Evolutionary conservation across 2,329 filamentous ascomycete genomes (phyloP), one percentile per base, ranked within the genome.

Genomic region (Sporothrix schenckii): DNA sequence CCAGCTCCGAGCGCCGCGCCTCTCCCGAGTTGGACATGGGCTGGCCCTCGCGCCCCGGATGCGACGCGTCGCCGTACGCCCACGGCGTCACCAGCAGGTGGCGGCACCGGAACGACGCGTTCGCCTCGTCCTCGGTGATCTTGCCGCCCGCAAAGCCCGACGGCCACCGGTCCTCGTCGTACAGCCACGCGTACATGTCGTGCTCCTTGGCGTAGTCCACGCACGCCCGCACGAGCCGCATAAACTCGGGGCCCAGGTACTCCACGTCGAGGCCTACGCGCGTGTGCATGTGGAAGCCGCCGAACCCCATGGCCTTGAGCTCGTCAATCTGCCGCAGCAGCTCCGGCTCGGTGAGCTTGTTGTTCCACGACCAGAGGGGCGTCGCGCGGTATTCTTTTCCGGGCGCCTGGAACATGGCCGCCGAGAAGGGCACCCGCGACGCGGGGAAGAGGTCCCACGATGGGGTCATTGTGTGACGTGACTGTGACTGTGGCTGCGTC

Each of bases 111-210:
- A 60, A 60, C 19, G 56, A 41, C 56, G 39, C 56, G 34, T 60
- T 41, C 34, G 4, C 34, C 1, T 7, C 34, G 56, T 60, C 56
- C 9, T 41, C 30, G 2, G 56, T 41, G n/a, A 60, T 60, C 30
- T 41, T 60, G 56, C 56, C 56, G 27, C 56, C 56, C 56, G 56
- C 56, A 19, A 60, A 60, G 7, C 56, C 56, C 30, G 56, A 60
- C 30, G 56, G 56, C 56, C 56, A 60, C 56, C 56, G 56, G 56
- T 60, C 56, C 30, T 60, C 56, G 30, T 60, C 56, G 34, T 60
- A 60, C 30, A 60, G 30, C 56, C 56, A 60, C 6, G 56, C 56
- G 41, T n/a, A 60, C 56, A 60, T 60, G 9, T 60, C 56, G 19
- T 60, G 39, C 19, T 11, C 19, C 56, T 60, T 60, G 54, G 56